Percentiles rank a stretch among this genome's conserved stretches.
Conservation (phyloP, 371 early-diverging fungal genomes). For the Mucor circinelloides region DNA sequence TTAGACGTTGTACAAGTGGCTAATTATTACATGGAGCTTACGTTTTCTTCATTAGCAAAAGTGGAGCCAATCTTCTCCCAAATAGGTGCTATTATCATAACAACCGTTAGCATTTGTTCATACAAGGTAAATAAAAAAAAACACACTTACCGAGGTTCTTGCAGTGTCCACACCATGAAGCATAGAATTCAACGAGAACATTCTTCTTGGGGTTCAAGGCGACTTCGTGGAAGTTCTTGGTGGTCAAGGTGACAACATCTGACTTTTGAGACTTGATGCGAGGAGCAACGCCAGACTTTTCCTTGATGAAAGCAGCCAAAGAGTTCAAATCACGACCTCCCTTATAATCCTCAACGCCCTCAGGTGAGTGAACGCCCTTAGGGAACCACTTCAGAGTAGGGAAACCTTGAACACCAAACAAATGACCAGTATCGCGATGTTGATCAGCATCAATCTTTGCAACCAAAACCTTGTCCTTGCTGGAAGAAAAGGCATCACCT, state of each 20-base stretch:
- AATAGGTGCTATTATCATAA: slow-evolving; percentile 53
- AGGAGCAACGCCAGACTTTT: slow-evolving; percentile 73
- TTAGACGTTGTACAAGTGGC: not conserved
- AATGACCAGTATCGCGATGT: slow-evolving; percentile 74
- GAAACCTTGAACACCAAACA: slow-evolving; percentile 80
- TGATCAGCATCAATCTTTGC: slow-evolving; percentile 92
- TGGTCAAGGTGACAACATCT: slow-evolving; percentile 63
- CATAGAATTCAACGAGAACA: slow-evolving; percentile 84
- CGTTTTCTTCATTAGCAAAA: slow-evolving; percentile 51
- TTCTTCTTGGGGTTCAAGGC: slow-evolving; percentile 66
- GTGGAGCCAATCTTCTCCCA: slow-evolving; percentile 64
- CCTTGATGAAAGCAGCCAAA: slow-evolving; percentile 71
- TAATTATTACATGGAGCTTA: slow-evolving; percentile 14
- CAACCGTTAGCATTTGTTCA: not conserved
- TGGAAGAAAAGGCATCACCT: slow-evolving; percentile 72
- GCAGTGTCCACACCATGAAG: slow-evolving; percentile 89
- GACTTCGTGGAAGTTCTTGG: slow-evolving; percentile 67
- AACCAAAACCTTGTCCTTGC: slow-evolving; percentile 76
- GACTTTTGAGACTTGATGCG: slow-evolving; percentile 66
- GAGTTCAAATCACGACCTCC: slow-evolving; percentile 84
- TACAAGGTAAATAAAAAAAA: not conserved
- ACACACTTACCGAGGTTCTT: slow-evolving; percentile 60
- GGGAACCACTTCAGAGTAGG: slow-evolving; percentile 96
- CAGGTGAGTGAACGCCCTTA: slow-evolving; percentile 62
- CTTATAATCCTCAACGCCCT: slow-evolving; percentile 76